Evolutionary conservation across 2,329 filamentous ascomycete species (phyloP), one percentile per base, ranked within the genome.

Genomic region (Pseudogymnoascus destructans): DNA sequence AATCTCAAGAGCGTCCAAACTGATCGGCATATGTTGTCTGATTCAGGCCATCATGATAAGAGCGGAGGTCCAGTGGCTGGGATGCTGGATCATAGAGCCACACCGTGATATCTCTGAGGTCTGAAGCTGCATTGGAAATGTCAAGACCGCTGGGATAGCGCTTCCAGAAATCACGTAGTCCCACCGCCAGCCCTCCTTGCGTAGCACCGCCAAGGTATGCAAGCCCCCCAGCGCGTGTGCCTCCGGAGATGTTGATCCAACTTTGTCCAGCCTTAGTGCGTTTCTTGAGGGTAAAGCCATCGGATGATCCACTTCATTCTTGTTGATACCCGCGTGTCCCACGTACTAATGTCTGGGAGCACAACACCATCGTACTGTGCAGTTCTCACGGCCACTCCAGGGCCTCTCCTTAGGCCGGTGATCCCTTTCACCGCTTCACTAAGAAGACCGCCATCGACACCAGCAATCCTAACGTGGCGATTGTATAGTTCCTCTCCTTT

Each of bases 101-200:
- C 0, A 82, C 60, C 0, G 80, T 84, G 9, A 84, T 70, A 3
- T 74, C 70, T 0, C 79, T 79, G 1, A 67, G 65, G 49, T 81
- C 75, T 0, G 72, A 71, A 0, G 73, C 73, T 0, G 79, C 77
- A 56, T 78, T 74, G 0, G 73, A 68, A 9, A 84, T 73, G 49
- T 84, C 80, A 3, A 84, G 67, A 3, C 77, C 74, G 0, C 78
- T 80, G 0, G 81, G 81, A 61, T 80, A 82, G 13, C 78, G 74
- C 70, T 84, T 79, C 81, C 81, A 84, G 66, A 84, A 84, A 63
- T 84, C 75, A 2, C 77, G 75, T 52, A 81, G 72, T 0, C 79
- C 79, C 4, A 84, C 66, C 1, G 78, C 80, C 1, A 85, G 71
- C 10, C 81, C 81, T n/a, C 81, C 81, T 2, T 70, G 68, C 0